These are phyloP conservation scores for Ascochyta rabiei DNA, from an alignment of 2,329 filamentous ascomycete species.

Conservation along the genomic window DNA sequence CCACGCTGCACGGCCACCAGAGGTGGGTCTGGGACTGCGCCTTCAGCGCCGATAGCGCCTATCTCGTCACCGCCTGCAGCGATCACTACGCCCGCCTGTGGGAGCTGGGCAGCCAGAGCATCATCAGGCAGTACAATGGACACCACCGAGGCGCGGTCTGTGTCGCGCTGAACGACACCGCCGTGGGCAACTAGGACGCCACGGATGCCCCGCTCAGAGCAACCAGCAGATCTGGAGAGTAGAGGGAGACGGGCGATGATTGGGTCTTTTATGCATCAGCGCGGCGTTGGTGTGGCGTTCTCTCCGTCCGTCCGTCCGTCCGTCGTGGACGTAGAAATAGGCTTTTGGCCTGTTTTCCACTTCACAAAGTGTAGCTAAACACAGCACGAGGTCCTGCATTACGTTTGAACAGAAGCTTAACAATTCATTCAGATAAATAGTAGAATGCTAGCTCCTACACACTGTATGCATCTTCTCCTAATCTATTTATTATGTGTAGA, in stretches of 20 bases:
- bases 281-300: conserved; percentile 8
- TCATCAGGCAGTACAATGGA: conserved; percentile 94
- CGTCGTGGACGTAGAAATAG: too few species aligned
- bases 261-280: conserved; percentile 9
- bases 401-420: too few species aligned
- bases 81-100: conserved; percentile 92
- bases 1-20: conserved; percentile 87
- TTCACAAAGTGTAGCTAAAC: too few species aligned
- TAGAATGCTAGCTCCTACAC: too few species aligned
- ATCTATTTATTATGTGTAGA: too few species aligned
- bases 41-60: conserved; percentile 90
- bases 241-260: not conserved
- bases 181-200: conserved; percentile 42
- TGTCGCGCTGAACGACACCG: conserved; percentile 82
- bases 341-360: too few species aligned
- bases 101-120: conserved; percentile 84
- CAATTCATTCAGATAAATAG: too few species aligned
- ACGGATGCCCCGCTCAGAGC: not conserved
- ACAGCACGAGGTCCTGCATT: too few species aligned
- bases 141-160: conserved; percentile 92
- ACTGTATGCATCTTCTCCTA: too few species aligned
- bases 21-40: conserved; percentile 98
- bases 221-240: too few species aligned
- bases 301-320: too few species aligned
- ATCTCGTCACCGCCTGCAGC: conserved; percentile 89